A percentile compares a stretch with the other conserved stretches of the same genome.
These are phyloP conservation scores for Hirsutella thompsonii DNA, from an alignment of 2,329 filamentous ascomycete species.

Conservation along the genomic window DNA sequence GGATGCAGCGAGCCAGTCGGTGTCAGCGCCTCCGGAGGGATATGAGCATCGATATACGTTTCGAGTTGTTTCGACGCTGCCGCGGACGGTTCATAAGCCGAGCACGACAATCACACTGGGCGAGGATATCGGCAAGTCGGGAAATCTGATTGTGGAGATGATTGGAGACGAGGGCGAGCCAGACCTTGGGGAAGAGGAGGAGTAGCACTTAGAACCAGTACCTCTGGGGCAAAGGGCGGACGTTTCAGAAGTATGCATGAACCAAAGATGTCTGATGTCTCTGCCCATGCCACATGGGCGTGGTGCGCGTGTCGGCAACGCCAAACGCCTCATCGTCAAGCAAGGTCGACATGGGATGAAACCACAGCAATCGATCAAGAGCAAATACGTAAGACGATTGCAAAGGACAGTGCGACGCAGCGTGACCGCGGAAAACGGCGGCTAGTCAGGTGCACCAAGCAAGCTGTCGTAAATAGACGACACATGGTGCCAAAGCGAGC, in stretches of 20 bases:
- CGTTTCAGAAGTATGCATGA: no score
- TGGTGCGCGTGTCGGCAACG: no score
- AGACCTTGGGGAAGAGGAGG: conserved; percentile 5
- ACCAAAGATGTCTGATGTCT: no score
- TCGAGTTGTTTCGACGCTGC: conserved; percentile 72
- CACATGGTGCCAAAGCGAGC: not conserved
- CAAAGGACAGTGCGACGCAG: no score
- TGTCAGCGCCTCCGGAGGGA: conserved; percentile 5
- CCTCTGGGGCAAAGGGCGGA: no score
- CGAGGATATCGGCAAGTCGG: conserved; percentile 66
- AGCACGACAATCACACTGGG: conserved; percentile 52
- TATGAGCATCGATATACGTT: conserved; percentile 83
- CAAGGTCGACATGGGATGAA: not conserved
- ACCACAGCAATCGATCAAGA: not conserved
- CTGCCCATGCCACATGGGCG: no score
- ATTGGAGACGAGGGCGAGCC: conserved; percentile 20
- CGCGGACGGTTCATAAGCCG: conserved; percentile 66
- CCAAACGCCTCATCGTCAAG: no score
- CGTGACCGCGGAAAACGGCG: no score
- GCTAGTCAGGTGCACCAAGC: not conserved
- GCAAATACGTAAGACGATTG: no score
- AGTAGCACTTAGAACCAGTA: not conserved
- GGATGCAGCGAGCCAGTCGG: conserved; percentile 36
- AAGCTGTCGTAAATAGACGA: no score
- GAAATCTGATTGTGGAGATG: conserved; percentile 80